Conservation (phyloP, 176 grass and related monocot genomes). For the Juncus inflexus region DNA sequence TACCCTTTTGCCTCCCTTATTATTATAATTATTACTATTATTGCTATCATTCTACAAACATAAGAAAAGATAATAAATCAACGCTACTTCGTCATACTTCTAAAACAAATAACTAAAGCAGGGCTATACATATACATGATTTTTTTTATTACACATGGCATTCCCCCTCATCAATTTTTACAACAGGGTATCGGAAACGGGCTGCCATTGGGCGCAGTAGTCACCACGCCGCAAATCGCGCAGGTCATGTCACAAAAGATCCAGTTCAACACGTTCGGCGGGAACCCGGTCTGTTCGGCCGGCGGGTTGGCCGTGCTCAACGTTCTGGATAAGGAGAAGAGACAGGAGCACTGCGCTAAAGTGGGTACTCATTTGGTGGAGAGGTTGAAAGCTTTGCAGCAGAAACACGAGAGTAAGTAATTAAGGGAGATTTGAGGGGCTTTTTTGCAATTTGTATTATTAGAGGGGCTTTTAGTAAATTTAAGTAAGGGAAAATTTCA, state of each 20-base stretch:
- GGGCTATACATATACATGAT: not conserved
- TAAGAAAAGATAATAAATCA: too few relatives aligned
- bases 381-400: conserved; percentile 69
- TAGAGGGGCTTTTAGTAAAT: too few relatives aligned
- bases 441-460: conserved; percentile 31
- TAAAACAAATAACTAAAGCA: too few relatives aligned
- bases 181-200: conserved; percentile 92
- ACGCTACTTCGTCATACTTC: too few relatives aligned
- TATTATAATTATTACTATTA: too few relatives aligned
- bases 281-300: conserved; percentile 93
- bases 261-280: conserved; percentile 92
- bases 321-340: conserved; percentile 92
- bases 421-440: not conserved
- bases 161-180: too few relatives aligned
- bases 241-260: conserved; percentile 80
- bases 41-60: too few relatives aligned
- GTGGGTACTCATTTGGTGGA: conserved; percentile 77
- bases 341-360: conserved; percentile 68
- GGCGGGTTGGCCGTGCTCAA: conserved; percentile 86
- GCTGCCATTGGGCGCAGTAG: conserved; percentile 85
- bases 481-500: conserved; percentile 29
- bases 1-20: too few relatives aligned
- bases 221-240: conserved; percentile 88
- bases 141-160: too few relatives aligned
- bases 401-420: conserved; percentile 82